These are phyloP conservation scores for Salicornia ramosissima DNA, from an alignment of 148 eudicot genomes.

Conservation along the genomic window DNA sequence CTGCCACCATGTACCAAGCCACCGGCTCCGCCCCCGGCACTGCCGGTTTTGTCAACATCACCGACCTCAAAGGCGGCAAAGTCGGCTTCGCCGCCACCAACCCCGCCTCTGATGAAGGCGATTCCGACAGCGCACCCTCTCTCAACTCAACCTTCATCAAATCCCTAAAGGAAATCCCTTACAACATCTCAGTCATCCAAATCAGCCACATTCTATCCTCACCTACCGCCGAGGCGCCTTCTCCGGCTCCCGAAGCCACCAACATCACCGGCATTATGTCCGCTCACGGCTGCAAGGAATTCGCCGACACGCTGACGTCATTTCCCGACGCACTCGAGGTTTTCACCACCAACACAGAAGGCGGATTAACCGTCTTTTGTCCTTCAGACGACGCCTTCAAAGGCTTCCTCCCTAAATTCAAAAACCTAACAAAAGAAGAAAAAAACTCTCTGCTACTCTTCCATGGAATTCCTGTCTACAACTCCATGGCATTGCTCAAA, in stretches of 20 bases:
- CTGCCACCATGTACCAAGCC: constrained; percentile 96
- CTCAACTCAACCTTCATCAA: constrained; percentile 52
- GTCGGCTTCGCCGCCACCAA: constrained; percentile 61
- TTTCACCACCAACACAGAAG: constrained; percentile 43
- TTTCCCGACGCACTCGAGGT: constrained; percentile 46
- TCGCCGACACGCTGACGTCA: constrained; percentile 60
- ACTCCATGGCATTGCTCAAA: constrained; percentile 54
- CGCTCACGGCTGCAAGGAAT: constrained; percentile 74
- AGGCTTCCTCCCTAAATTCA: constrained; percentile 53
- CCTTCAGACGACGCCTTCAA: constrained; percentile 76
- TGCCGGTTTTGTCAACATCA: constrained; percentile 83
- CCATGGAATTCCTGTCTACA: constrained; percentile 69
- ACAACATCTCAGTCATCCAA: constrained; percentile 74
- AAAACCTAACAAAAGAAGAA: constrained; percentile 53
- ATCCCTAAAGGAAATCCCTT: constrained; percentile 63
- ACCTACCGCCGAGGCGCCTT: constrained; percentile 65
- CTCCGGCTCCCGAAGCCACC: constrained; percentile 52
- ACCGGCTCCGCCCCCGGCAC: constrained; percentile 77
- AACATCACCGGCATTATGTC: constrained; percentile 73
- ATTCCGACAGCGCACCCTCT: not conserved
- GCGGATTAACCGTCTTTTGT: constrained; percentile 80
- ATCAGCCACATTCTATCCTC: constrained; percentile 46
- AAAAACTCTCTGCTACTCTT: constrained; percentile 63
- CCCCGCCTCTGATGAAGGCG: constrained; percentile 32
- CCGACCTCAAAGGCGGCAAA: constrained; percentile 77